These are phyloP conservation scores for Echites panduratus DNA, from an alignment of 257 asterid genomes.

Conservation along the genomic window DNA sequence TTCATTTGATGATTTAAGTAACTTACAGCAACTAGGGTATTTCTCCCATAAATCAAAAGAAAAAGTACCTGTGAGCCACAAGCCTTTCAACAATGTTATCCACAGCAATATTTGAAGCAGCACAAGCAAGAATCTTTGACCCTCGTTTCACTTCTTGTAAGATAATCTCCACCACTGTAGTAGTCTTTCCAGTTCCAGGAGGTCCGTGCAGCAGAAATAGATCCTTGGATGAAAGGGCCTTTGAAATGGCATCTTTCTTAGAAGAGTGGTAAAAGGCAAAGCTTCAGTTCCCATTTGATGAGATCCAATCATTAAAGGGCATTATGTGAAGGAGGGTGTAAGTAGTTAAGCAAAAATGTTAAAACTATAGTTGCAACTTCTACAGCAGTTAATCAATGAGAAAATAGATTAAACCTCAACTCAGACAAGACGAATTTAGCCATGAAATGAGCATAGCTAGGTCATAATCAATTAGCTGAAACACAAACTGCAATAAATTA, in stretches of 20 bases:
- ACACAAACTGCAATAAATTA: too few species aligned
- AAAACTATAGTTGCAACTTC: not conserved
- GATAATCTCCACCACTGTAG: constrained; percentile 89
- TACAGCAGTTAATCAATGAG: not conserved
- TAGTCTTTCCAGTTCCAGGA: constrained; percentile 99
- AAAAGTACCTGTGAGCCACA: constrained; percentile 88
- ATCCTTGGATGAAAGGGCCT: constrained; percentile 90
- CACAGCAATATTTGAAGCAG: constrained; percentile 98
- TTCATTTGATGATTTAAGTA: not conserved
- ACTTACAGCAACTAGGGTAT: not conserved
- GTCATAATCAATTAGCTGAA: not conserved
- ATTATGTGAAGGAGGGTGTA: not conserved
- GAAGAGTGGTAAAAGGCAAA: constrained; percentile 7
- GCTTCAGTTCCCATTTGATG: constrained; percentile 23
- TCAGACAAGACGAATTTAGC: not conserved
- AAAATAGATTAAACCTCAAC: not conserved
- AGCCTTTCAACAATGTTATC: constrained; percentile 97
- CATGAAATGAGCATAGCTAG: not conserved
- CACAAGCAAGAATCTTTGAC: constrained; percentile 87
- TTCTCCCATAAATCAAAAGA: not conserved
- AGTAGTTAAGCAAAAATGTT: not conserved
- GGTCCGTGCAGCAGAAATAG: constrained; percentile 96
- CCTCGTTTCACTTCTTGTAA: constrained; percentile 97
- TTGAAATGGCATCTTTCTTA: constrained; percentile 83
- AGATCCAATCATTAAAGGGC: not conserved